Evolutionary conservation across 2,329 filamentous ascomycete species (phyloP).

Genomic region (Colletotrichum sp.): DNA sequence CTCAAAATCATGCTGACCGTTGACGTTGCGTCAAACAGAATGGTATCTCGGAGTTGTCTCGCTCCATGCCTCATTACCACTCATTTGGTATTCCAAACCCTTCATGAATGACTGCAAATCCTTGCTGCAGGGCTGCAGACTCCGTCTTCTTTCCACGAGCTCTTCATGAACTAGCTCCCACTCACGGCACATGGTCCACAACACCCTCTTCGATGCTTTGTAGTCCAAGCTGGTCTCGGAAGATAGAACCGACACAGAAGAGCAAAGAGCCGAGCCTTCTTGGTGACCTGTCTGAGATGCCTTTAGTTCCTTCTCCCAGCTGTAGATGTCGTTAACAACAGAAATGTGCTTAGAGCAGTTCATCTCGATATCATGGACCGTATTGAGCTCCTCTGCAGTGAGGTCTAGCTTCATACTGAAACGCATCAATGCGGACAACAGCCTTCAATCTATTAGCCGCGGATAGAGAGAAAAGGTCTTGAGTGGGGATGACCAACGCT

Average conservation of each 20-base stretch:
- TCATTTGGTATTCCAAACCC: constrained; percentile 18
- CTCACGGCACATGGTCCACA: not conserved
- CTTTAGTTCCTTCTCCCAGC: constrained; percentile 41
- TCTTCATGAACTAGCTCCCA: not conserved
- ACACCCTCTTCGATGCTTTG: not conserved
- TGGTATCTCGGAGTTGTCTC: constrained; percentile 8
- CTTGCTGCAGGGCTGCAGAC: not conserved
- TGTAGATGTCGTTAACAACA: constrained; percentile 45
- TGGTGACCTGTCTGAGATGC: not conserved
- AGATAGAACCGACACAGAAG: not conserved
- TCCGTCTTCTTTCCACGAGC: not conserved
- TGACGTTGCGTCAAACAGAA: not conserved
- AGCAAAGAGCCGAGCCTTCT: not conserved
- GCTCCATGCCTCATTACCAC: constrained; percentile 16
- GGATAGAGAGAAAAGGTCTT: rapidly evolving
- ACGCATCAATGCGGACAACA: constrained; percentile 39
- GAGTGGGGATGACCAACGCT: not conserved
- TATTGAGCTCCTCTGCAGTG: constrained; percentile 27
- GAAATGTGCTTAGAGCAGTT: constrained; percentile 42
- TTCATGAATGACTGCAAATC: not conserved
- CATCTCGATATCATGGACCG: constrained; percentile 29
- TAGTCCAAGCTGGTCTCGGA: not conserved
- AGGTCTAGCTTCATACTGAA: constrained; percentile 38
- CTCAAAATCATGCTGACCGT: not conserved
- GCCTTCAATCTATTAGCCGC: constrained; percentile 17